Evolutionary conservation across 148 eudicot genomes (phyloP), one percentile per base, ranked within the genome.

Genomic region (Nepenthes gracilis): DNA sequence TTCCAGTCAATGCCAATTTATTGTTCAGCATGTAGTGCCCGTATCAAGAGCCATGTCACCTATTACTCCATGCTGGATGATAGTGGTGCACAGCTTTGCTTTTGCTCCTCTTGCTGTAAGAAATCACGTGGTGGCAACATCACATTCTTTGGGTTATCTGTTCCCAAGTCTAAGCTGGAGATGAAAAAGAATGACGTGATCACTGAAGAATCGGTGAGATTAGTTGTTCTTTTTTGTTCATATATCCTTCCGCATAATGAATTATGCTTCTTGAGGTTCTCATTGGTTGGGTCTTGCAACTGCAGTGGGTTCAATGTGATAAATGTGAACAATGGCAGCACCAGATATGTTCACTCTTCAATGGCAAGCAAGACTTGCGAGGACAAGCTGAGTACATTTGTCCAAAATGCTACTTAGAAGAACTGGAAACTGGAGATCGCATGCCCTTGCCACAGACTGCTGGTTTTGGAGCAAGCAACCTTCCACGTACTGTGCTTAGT

Each of bases 291-390:
- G 1, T 53, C 13, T 33, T 45, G 37, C 63, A 55, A 32, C 38
- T 34, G 74, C 71, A 92, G 97, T 92, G 97, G 97, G 97, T 88
- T 60, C 90, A 78, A 63, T 92, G 97, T 69, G 90, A 88, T 66
- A 82, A 72, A 74, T 92, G 97, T 65, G 74, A 86, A 73, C 62
- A 73, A 61, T 92, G 97, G 97, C 96, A 85, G 72, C 97, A 88
- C 70, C 93, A 85, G 73, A 84, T 85, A 73, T 92, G 97, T 70
- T 90, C 82, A 32, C 88, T 92, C 6, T 88, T 80, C 59, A 92
- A 77, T 76, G 75, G 81, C 69, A 83, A 82, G 71, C 72, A 75
- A 57, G 88, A 88, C 72, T 36, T 67, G 36, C 87, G 82, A 53
- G 90, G 93, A 45, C 59, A 82, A 51, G 73, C 73, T 13, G 82